These are phyloP conservation scores for Hypoxylon sp. DNA, from an alignment of 2,329 filamentous ascomycete species.

Conservation along the genomic window DNA sequence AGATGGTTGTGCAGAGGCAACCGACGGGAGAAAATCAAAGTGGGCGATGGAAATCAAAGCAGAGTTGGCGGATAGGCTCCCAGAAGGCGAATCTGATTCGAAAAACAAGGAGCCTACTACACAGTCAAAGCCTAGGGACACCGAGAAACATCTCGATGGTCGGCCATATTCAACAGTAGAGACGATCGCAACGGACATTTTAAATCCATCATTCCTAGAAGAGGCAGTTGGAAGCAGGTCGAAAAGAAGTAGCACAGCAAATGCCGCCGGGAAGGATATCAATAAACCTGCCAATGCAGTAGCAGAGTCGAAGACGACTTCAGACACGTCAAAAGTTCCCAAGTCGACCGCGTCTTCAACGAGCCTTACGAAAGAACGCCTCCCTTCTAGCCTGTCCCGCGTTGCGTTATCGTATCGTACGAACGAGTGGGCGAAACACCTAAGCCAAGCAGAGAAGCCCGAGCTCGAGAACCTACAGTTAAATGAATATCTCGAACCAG, in stretches of 20 bases:
- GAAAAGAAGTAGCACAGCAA: slow-evolving; percentile 46
- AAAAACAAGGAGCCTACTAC: slow-evolving; percentile 20
- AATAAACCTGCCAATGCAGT: slow-evolving; percentile 35
- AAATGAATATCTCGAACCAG: slow-evolving; percentile 58
- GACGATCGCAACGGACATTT: slow-evolving; percentile 51
- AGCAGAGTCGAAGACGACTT: slow-evolving; percentile 39
- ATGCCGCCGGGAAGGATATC: slow-evolving; percentile 39
- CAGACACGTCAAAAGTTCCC: slow-evolving; percentile 43
- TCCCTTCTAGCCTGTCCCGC: slow-evolving; percentile 81
- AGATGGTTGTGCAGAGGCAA: slow-evolving; percentile 53
- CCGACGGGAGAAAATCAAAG: slow-evolving; percentile 45
- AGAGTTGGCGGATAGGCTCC: slow-evolving; percentile 53
- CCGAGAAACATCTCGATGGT: slow-evolving; percentile 14
- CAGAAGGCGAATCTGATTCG: slow-evolving; percentile 21
- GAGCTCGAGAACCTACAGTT: slow-evolving; percentile 73
- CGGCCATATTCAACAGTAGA: slow-evolving; percentile 51
- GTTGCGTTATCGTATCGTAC: slow-evolving; percentile 88
- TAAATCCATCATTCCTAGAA: slow-evolving; percentile 41
- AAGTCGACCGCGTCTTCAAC: slow-evolving; percentile 60
- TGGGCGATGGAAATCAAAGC: slow-evolving; percentile 60
- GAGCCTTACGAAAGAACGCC: slow-evolving; percentile 69
- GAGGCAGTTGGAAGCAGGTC: slow-evolving; percentile 41
- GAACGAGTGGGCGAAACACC: slow-evolving; percentile 96
- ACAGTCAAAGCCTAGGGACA: slow-evolving; percentile 31
- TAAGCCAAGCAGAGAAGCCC: slow-evolving; percentile 82